Base-by-base conservation (phyloP, 1,139 yeast species). In the Lodderomyces theae region DNA sequence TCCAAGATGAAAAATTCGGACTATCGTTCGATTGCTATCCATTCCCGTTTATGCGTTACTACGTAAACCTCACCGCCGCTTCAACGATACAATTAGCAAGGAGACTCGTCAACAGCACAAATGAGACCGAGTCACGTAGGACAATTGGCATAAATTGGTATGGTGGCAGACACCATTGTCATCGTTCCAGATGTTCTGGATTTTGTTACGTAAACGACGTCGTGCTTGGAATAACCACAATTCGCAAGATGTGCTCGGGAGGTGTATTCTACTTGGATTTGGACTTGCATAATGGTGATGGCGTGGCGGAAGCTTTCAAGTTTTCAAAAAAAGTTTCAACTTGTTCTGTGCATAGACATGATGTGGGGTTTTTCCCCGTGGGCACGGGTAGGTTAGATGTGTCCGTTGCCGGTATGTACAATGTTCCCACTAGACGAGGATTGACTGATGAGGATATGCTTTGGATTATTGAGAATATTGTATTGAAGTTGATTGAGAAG, bases 271-370 rank as follows among this genome's bases (percentile, higher is more conserved):
- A 85, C 52, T 57, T 86, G 3, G 95, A 86, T 56, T 58, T 85
- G 8, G 95, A 86, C 58, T 56, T 86, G 11, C 94, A 85, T 53
- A 90, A 84, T 56, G 90, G 92, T 0, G 90, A 85, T 56, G 95
- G 89, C 0, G 92, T 85, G 1, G 86, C 82, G 42, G 62, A 67
- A 1, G 88, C 88, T 0, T 85, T 82, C 58, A 65, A 67, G 43
- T 69, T 64, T 47, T 76, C 86, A 0, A 66, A 69, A 37, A 74
- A 72, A 35, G 86, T 86, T 0, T 61, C 74, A 40, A 80, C 86
- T 1, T 64, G 83, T 21, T 82, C 89, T 0, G 51, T 84, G 2
- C 95, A 86, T 57, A 57, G 87, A 25, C 69, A 61, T 48, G 89
- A 80, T 44, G 44, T 72, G 4, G 92, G 89, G 0, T 84, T 86